Percentiles rank a stretch among this genome's conserved stretches.
Evolutionary conservation across 73 alveolate genomes (phyloP).

Genomic region (Paraurostyla sp.): DNA sequence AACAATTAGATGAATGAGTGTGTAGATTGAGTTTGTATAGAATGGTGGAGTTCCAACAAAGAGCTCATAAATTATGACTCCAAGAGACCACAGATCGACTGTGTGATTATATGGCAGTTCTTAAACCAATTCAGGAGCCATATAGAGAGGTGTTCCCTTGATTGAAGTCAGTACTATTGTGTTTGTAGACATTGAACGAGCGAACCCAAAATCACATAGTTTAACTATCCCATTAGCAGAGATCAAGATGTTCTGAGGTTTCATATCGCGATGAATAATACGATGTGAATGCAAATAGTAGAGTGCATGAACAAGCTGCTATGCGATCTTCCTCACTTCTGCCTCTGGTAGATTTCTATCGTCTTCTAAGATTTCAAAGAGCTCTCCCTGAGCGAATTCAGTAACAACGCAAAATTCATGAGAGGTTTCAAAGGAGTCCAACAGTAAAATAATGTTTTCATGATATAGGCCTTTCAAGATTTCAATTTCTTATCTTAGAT

Average conservation of each 20-base stretch:
- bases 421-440: constrained; percentile 99
- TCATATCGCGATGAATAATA: constrained; percentile 99
- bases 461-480: constrained; percentile 97
- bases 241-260: constrained; percentile 98
- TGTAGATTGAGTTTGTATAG: constrained; percentile 97
- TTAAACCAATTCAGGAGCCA: constrained; percentile 99
- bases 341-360: constrained; percentile 98
- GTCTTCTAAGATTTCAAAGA: constrained; percentile 99
- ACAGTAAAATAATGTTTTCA: constrained; percentile 97
- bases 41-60: constrained; percentile 99
- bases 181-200: constrained; percentile 98
- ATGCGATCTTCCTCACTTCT: constrained; percentile 98
- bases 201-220: constrained; percentile 99
- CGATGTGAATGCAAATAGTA: constrained; percentile 96
- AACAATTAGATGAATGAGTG: constrained; percentile 95
- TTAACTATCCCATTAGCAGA: constrained; percentile 99
- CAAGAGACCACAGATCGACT: constrained; percentile 99
- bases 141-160: constrained; percentile 99
- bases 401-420: constrained; percentile 98
- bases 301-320: constrained; percentile 97
- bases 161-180: constrained; percentile 98
- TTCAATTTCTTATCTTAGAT: constrained; percentile 98
- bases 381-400: constrained; percentile 98
- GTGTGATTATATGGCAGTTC: constrained; percentile 99
- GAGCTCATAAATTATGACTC: constrained; percentile 99